Base-by-base conservation (phyloP, 768 basidiomycete genomes). In the Clathrus columnatus region DNA sequence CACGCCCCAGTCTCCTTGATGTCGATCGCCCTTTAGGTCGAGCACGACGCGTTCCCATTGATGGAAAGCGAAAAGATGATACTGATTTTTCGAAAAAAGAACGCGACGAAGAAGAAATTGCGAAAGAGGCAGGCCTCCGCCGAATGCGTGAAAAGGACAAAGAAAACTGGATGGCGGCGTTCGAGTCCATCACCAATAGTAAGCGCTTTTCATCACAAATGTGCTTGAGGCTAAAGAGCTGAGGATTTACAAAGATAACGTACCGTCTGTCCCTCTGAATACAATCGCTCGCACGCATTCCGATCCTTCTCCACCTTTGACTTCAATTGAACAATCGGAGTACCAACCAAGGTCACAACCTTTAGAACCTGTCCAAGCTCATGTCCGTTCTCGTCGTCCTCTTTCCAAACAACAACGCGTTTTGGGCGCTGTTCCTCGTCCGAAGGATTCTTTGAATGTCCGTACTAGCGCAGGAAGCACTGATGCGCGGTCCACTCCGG, bases 41-140 rank as follows among this genome's bases (percentile, higher is more conserved):
- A 10, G 54, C 54, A 16, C 42, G 54, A 48, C 54, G 54, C 45
- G 45, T 55, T 20, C 54, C 54, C 32, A 55, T 55, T 26, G 45
- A 55, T 23, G 54, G 30, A 29, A 55, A 55, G 36, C 54, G 54
- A n/a, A 55, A 55, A 55, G 54, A 55, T 20, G 54, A 55, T 10
- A 29, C 44, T 1, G 45, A 55, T 14, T 23, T 48, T 8, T 27
- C 29, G 16, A 28, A 47, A 28, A 55, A 29, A 28, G 44, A 55
- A 16, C 24, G 32, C 11, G 54, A 55, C 17, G 45, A 55, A 18
- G 54, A 55, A 18, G 54, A 55, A 55, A 23, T 43, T 26, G 54
- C 46, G 21, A 44, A 47, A 17, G 54, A 55, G 48, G 46, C 28
- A 2, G 17, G 54, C 10, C 45, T 27, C 26, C 45, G 46, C 23